Evolutionary conservation across 2,329 filamentous ascomycete genomes (phyloP), one percentile per base, ranked within the genome.

Genomic region (Aureobasidium sp.): DNA sequence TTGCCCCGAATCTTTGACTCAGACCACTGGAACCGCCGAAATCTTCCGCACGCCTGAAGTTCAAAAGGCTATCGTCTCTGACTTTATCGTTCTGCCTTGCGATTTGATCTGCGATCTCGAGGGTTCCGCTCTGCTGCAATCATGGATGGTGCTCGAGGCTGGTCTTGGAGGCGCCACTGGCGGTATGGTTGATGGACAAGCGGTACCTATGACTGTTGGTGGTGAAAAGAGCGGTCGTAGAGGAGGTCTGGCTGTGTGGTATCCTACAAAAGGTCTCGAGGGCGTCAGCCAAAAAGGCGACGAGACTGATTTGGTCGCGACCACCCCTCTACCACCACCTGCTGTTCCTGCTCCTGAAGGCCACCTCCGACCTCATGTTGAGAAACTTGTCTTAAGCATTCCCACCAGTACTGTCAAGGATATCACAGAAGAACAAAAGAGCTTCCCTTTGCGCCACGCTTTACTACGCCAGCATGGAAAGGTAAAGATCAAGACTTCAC

Each of bases 11-110:
- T 86, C 84, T 46, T 80, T 97, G 37, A 87, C 90, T 55, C 86
- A 92, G 70, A 94, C 90, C 64, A 96, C 89, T 0, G 92, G 92
- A 57, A 97, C 94, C 7, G 92, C 90, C 8, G 88, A 96, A 70
- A 86, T 97, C 24, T 83, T 99, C 59, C 85, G 92, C 10, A 81
- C 96, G 9, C 88, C 90, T 0, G 89, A 96, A 72, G 85, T 97
- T 48, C 87, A 88, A 71, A 80, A 81, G n/a, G 81, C 86, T 8
- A 85, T 99, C 68, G 91, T 84, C 60, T 85, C 86, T 13, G 91
- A 99, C 75, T 97, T 99, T 71, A 78, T 97, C 29, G 84, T 97
- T 3, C 79, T 99, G 4, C 93, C 94, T 0, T 99, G 94, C 74
- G 94, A 99, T 73, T 80, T 99, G 7, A 86, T 99, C 43, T 97